Conservation (phyloP, 2,329 filamentous ascomycete species). For the Aspergillus brunneoviolaceus region DNA sequence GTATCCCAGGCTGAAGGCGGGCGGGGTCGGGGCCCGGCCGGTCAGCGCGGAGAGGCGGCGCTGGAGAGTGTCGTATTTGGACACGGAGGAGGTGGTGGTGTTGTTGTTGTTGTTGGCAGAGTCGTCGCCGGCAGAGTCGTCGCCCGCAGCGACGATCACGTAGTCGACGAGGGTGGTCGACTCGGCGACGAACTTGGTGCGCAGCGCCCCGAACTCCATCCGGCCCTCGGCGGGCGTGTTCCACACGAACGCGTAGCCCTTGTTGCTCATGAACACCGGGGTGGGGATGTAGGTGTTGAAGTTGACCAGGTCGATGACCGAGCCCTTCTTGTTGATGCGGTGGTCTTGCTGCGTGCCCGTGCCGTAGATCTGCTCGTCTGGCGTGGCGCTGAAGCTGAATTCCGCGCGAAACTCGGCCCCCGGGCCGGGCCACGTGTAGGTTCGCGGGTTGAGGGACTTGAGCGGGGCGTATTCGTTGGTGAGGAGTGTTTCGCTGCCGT, state of each 20-base stretch:
- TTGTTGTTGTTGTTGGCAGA: neutral
- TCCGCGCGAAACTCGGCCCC: constrained; percentile 38
- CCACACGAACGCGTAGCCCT: constrained; percentile 63
- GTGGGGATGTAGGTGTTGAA: constrained; percentile 65
- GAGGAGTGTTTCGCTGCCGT: constrained; percentile 38
- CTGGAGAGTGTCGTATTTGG: constrained; percentile 53
- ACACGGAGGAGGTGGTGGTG: neutral
- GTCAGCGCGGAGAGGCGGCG: constrained; percentile 55
- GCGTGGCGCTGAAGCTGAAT: constrained; percentile 38
- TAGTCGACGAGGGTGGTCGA: constrained; percentile 59
- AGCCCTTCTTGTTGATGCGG: constrained; percentile 58
- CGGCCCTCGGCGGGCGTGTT: constrained; percentile 62
- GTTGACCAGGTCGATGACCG: constrained; percentile 61
- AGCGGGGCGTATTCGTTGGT: constrained; percentile 36
- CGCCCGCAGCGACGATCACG: constrained; percentile 55
- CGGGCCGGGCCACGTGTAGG: constrained; percentile 35
- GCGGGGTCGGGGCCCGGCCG: constrained; percentile 61
- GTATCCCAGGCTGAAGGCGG: constrained; percentile 63
- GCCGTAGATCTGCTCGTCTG: constrained; percentile 59
- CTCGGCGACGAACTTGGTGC: constrained; percentile 58
- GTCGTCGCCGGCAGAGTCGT: constrained; percentile 36
- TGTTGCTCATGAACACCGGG: constrained; percentile 58
- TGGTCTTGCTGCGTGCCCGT: constrained; percentile 67
- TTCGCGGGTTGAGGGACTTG: constrained; percentile 37
- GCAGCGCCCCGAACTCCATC: constrained; percentile 58